Evolutionary conservation across 306 rosid species (phyloP), one percentile per base, ranked within the genome.

Genomic region (Quercus wislizeni): DNA sequence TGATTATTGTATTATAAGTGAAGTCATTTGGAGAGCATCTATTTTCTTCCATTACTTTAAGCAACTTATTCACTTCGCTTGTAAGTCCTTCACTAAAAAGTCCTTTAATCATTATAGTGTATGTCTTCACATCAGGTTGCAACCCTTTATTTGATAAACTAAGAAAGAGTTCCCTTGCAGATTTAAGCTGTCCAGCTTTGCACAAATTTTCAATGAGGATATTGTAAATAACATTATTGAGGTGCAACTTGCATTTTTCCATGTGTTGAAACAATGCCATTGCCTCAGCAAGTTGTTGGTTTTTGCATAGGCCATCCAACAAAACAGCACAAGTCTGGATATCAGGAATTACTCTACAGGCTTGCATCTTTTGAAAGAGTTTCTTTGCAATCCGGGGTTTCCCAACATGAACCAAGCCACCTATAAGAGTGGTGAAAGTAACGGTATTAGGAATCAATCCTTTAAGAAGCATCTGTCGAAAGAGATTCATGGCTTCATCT

Each of bases 401-500:
- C 3, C 70, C 69, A 3, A 19, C 56, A 11, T 38, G 25, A 35
- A 30, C 59, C 2, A 38, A 74, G n/a, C 70, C 70, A 35, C 55
- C 56, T 57, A 74, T 58, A 56, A 58, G 78, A 31, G 55, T 38
- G 35, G 4, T 74, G 54, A 31, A 58, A 33, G 77, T 79, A 13
- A 78, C 71, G 7, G 35, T 27, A 74, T 59, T 1, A 9, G 63
- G 76, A 73, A 31, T 74, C 72, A 73, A 51, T 12, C 65, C 56
- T 49, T 70, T 46, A 2, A 7, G 75, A 20, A 17, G 1, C 86
- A 86, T 84, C 35, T 83, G 68, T 23, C 43, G 1, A 38, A 71
- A 72, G 25, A 84, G 76, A 20, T 51, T 74, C 76, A 80, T 15
- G 17, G 87, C 87, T 74, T 86, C 84, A 59, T 77, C 76, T 5